Evolutionary conservation across 306 rosid genomes (phyloP).

Genomic region (Neltuma alba): DNA sequence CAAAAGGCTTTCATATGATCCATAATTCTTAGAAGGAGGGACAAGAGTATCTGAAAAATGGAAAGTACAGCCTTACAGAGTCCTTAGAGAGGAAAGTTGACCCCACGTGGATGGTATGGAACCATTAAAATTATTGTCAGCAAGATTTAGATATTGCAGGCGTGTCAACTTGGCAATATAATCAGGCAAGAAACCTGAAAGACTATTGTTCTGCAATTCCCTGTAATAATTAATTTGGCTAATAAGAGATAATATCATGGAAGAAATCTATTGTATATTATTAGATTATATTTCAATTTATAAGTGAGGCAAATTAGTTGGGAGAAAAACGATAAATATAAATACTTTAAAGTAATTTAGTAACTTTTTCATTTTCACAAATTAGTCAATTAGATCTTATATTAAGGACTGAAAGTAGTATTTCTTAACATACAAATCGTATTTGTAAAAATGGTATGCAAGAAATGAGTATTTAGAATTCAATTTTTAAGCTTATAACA

Average conservation of each 20-base stretch:
- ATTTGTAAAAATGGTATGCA: not conserved
- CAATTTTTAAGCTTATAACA: slow-evolving; percentile 3
- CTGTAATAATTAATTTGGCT: slow-evolving; percentile 47
- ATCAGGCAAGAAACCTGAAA: slow-evolving; percentile 76
- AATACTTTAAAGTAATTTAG: no score
- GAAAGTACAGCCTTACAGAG: slow-evolving; percentile 71
- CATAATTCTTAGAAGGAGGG: slow-evolving; percentile 19
- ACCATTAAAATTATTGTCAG: slow-evolving; percentile 68
- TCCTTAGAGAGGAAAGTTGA: slow-evolving; percentile 65
- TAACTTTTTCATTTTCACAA: no score
- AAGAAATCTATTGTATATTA: no score
- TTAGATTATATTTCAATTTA: no score
- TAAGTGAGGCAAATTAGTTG: no score
- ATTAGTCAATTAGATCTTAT: no score
- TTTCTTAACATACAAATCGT: not conserved
- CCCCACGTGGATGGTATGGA: slow-evolving; percentile 71
- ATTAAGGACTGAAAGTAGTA: no score
- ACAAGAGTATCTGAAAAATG: slow-evolving; percentile 5
- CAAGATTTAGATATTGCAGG: slow-evolving; percentile 82
- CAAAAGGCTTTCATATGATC: slow-evolving; percentile 5
- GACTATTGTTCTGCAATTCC: slow-evolving; percentile 75
- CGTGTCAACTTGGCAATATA: slow-evolving; percentile 67
- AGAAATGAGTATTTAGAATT: not conserved
- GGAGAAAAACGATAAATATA: no score
- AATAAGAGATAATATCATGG: not conserved